phyloP scores from a whole-genome alignment of 257 asterid genomes.

The Solanum clarkiae region DNA sequence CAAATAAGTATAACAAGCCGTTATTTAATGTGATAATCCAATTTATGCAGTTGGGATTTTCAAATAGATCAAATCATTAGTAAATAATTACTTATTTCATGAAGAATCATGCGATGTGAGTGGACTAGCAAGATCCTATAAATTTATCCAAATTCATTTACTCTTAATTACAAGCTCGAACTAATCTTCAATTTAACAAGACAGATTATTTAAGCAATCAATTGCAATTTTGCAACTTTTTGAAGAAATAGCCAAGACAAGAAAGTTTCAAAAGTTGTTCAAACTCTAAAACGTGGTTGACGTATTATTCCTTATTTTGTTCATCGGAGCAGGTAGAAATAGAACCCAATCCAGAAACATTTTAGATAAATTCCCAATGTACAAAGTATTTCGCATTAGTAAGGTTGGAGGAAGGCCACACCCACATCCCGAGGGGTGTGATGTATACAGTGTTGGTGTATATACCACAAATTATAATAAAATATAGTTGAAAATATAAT shows the following conservation, averaged over 20 bases:
- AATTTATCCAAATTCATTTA: background rate
- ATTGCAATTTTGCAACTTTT: background rate
- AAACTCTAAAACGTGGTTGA: constrained; percentile 8
- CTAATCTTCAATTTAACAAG: background rate
- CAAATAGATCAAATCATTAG: background rate
- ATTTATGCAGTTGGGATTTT: too few species aligned
- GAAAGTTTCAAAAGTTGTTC: background rate
- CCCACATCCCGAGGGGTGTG: background rate
- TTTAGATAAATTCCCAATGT: background rate
- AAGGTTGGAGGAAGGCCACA: accelerated
- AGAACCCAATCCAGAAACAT: background rate
- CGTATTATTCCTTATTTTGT: background rate
- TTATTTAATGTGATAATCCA: too few species aligned
- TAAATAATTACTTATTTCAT: background rate
- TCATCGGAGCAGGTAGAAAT: constrained; percentile 52
- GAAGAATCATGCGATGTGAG: background rate
- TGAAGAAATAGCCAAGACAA: background rate
- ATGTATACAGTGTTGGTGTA: background rate
- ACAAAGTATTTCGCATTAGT: background rate
- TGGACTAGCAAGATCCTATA: background rate
- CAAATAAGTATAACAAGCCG: too few species aligned
- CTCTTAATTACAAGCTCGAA: background rate
- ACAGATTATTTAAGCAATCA: background rate
- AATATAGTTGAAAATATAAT: too few species aligned
- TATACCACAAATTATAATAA: too few species aligned